Evolutionary conservation across 345 rosid genomes (phyloP).

Genomic region (Mangifera indica): DNA sequence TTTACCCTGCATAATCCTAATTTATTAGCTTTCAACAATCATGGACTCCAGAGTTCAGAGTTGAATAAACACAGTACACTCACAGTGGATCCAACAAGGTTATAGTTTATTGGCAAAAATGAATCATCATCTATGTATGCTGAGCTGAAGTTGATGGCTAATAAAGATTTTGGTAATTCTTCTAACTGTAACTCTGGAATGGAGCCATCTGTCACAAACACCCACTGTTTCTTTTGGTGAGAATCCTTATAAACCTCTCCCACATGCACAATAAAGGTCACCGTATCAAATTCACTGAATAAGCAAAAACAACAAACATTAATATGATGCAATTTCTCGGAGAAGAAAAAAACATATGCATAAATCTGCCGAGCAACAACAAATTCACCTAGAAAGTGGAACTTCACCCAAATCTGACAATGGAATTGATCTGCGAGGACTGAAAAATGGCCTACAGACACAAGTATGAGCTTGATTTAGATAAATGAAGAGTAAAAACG

Average conservation of each 20-base stretch:
- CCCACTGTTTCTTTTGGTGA: constrained; percentile 80
- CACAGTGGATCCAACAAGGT: constrained; percentile 84
- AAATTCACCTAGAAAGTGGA: constrained; percentile 67
- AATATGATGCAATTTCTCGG: background rate
- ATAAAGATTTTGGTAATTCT: constrained; percentile 53
- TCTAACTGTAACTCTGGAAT: constrained; percentile 34
- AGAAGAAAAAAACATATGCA: background rate
- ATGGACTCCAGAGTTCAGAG: constrained; percentile 1
- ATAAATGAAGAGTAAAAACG: constrained; percentile 6
- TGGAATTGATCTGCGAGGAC: constrained; percentile 57
- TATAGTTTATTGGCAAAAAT: constrained; percentile 50
- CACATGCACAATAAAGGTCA: constrained; percentile 65
- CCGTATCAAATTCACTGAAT: constrained; percentile 83
- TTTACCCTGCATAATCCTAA: background rate
- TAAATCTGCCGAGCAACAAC: background rate
- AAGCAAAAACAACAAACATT: background rate
- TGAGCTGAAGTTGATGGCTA: constrained; percentile 80
- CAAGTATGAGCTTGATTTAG: constrained; percentile 20
- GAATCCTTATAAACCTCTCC: constrained; percentile 60
- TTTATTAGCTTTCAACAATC: constrained; percentile 9
- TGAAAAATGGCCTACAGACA: constrained; percentile 74
- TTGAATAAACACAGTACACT: constrained; percentile 29
- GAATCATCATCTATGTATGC: constrained; percentile 47
- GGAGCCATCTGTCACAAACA: constrained; percentile 82
- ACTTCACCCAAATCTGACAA: constrained; percentile 68